These are phyloP conservation scores for Cudoniella acicularis DNA, from an alignment of 495 filamentous ascomycete species.

Conservation along the genomic window DNA sequence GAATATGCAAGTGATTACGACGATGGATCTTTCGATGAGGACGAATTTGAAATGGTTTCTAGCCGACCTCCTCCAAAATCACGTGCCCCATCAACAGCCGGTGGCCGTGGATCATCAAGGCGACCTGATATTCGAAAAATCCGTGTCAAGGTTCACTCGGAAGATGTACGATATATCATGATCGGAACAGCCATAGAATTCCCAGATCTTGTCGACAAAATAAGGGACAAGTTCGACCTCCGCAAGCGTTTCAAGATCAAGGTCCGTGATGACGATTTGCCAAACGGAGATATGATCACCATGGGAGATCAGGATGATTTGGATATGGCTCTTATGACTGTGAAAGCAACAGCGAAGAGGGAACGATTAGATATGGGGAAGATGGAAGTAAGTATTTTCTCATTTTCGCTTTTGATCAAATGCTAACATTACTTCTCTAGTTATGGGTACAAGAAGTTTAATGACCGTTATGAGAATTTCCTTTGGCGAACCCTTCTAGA, in stretches of 20 bases:
- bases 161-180: conserved; percentile 94
- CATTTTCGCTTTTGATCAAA: neutral
- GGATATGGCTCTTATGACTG: conserved; percentile 71
- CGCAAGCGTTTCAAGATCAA: conserved; percentile 71
- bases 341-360: conserved; percentile 63
- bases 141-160: conserved; percentile 84
- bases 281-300: conserved; percentile 87
- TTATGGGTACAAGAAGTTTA: conserved; percentile 28
- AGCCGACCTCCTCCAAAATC: conserved; percentile 32
- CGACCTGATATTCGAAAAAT: conserved; percentile 56
- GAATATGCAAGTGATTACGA: conserved; percentile 70
- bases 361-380: conserved; percentile 84
- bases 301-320: conserved; percentile 96
- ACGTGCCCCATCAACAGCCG: conserved; percentile 34
- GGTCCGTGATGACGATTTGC: conserved; percentile 72
- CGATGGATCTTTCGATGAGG: conserved; percentile 63
- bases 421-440: conserved; percentile 21
- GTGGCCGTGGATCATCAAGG: conserved; percentile 40
- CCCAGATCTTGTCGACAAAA: conserved; percentile 66
- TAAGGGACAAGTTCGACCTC: conserved; percentile 82
- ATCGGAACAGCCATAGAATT: conserved; percentile 70
- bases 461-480: conserved; percentile 18
- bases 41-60: conserved; percentile 80
- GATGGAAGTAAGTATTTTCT: conserved; percentile 72
- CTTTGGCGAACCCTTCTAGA: neutral